A percentile compares a stretch with the other conserved stretches of the same genome.
These are phyloP conservation scores for Aspergillus costaricaensis DNA, from an alignment of 2,329 filamentous ascomycete genomes.

Conservation along the genomic window DNA sequence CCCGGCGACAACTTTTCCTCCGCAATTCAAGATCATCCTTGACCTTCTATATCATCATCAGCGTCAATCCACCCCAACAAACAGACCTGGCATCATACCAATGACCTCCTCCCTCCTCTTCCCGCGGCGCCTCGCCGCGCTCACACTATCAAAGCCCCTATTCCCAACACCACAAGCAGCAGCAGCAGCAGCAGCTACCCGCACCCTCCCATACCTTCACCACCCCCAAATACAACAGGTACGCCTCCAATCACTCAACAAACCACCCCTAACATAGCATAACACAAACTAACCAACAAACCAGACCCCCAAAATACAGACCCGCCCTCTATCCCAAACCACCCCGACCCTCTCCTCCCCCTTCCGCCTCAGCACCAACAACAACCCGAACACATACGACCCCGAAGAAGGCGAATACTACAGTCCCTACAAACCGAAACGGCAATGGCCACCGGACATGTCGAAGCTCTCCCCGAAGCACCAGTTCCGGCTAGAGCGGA, in stretches of 20 bases:
- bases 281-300: neutral
- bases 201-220: neutral
- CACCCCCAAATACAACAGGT: neutral
- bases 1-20: neutral
- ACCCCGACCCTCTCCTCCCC: neutral
- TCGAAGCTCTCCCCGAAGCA: conserved; percentile 63
- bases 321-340: neutral
- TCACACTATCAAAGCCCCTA: neutral
- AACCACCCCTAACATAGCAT: neutral
- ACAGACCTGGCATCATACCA: neutral
- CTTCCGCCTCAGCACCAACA: conserved; percentile 1
- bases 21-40: neutral
- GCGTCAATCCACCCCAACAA: neutral
- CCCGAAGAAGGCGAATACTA: conserved; percentile 34
- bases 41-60: neutral
- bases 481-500: conserved; percentile 68
- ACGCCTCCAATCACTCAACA: neutral
- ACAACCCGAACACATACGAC: neutral
- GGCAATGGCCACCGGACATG: conserved; percentile 67
- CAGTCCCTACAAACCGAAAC: conserved; percentile 62
- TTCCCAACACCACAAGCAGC: neutral
- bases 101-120: neutral
- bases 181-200: no score
- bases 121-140: neutral
- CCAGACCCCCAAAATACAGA: neutral